Base-by-base conservation (phyloP, 768 basidiomycete genomes). In the Cubamyces lactineus region DNA sequence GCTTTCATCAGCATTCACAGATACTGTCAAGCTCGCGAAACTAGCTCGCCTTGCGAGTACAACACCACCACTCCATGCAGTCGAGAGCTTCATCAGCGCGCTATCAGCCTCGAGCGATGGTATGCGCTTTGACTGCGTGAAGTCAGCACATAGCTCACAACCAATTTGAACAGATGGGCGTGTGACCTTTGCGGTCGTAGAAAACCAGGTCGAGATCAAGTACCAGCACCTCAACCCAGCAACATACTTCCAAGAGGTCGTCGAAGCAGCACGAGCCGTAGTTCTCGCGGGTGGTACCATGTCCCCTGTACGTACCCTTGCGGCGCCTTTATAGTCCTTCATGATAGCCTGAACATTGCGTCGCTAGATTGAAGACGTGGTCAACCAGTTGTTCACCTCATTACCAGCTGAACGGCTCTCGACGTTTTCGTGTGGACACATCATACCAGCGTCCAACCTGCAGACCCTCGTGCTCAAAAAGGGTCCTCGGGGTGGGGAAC, bases 261-360 rank as follows among this genome's bases (percentile, higher is more conserved):
- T 93, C 0, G 86, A 94, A 19, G 79, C 81, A 24, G 93, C 95
- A 1, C 79, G 93, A 40, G 83, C 91, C 2, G 87, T 98, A n/a
- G 77, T 98, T 28, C 79, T 99, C 41, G 96, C 97, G 8, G 96
- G 96, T 9, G 96, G 96, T 5, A 99, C 96, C 0, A 98, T 99
- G 97, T 94, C 94, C 7, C 96, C 96, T n/a, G 94, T 97, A 56
- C 54, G 80, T 76, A 16, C 0, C 1, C 19, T 19, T 17, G 23
- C 26, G 12, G 15, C 4, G n/a, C 21, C 13, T 16, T 24, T 8
- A 50, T 57, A 52, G 21, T 67, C 43, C 64, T 45, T 21, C 23
- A 49, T 45, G 28, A 41, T 15, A 13, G 12, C 5, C 24, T 48
- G 26, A 55, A 38, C 6, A 1, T 16, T n/a, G 23, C 43, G 16